Percentiles rank a stretch among this genome's conserved stretches.
These are phyloP conservation scores for Cordyceps militaris DNA, from an alignment of 2,329 filamentous ascomycete species.

Conservation along the genomic window DNA sequence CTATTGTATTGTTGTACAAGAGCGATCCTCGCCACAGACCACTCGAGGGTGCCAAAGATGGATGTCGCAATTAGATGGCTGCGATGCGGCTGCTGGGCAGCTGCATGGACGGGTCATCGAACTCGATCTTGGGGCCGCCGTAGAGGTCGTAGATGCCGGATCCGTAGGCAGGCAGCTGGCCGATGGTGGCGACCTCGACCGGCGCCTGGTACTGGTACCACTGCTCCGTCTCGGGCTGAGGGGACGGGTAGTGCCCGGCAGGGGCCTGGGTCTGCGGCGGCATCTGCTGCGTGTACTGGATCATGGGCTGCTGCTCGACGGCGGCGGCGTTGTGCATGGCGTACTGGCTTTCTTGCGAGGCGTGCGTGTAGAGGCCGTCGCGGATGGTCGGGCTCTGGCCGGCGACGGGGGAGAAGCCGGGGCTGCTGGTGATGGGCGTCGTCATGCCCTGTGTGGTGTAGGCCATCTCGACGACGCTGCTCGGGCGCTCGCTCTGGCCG, in stretches of 20 bases:
- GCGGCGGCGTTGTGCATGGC: constrained; percentile 41
- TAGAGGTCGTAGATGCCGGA: constrained; percentile 47
- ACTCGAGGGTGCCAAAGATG: neutral
- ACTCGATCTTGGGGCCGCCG: constrained; percentile 47
- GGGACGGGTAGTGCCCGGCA: constrained; percentile 30
- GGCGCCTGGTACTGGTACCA: constrained; percentile 55
- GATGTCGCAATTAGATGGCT: constrained; percentile 35
- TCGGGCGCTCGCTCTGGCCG: constrained; percentile 38
- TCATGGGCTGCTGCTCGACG: constrained; percentile 37
- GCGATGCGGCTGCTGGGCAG: constrained; percentile 53
- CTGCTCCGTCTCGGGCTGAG: constrained; percentile 38
- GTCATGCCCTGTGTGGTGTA: constrained; percentile 41
- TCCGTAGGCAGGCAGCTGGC: constrained; percentile 43
- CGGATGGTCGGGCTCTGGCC: constrained; percentile 47
- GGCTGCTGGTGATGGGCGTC: constrained; percentile 51
- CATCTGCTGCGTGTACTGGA: constrained; percentile 37
- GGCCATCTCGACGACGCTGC: constrained; percentile 38
- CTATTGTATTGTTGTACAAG: constrained; percentile 11
- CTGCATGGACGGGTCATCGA: constrained; percentile 50
- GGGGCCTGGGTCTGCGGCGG: constrained; percentile 25
- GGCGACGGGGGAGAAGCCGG: constrained; percentile 50
- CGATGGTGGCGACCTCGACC: constrained; percentile 49
- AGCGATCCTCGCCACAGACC: constrained; percentile 4
- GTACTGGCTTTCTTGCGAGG: constrained; percentile 40
- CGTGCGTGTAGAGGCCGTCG: constrained; percentile 51